Base-by-base conservation (phyloP, 495 filamentous ascomycete genomes). In the Penicillium lividum region DNA sequence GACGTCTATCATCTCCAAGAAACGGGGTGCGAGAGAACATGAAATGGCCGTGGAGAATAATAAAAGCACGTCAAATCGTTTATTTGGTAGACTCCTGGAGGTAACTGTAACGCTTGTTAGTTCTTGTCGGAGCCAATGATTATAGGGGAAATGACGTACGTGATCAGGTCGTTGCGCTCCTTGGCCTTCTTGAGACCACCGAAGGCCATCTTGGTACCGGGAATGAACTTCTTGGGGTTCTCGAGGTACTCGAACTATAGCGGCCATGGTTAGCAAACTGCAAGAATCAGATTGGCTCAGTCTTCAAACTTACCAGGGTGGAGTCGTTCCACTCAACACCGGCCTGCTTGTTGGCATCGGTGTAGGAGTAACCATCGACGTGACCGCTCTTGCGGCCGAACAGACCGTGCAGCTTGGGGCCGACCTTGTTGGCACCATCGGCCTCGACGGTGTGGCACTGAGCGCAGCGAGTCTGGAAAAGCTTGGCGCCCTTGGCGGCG, bases 171-270 rank as follows among this genome's bases (percentile, higher is more conserved):
- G 79, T 98, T 98, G 76, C 94, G 84, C 82, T 99, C 94, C 89
- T 97, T 97, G 65, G 83, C 86, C 89, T 99, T 99, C 93, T 99
- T 99, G 50, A 99, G 83, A 73, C 94, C 94, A 81, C 94, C 94
- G 77, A 99, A 99, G 70, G 94, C 94, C 94, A 99, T 99, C 91
- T 99, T 99, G 77, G 94, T 99, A 66, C 94, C 94, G 68, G 94
- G 95, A 62, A 99, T 98, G 86, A 86, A 93, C 78, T 93, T 93
- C 82, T 93, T 93, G 65, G 90, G 90, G 83, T 93, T 93, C 80
- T 93, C 90, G 69, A 93, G 87, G 82, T 93, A 93, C 60, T 85
- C 79, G 73, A 91, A 93, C 89, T 91, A 64, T 50, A 64, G 9
- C 30, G 47, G 30, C 28, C 3, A 31, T 33, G 52, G 45, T 69